A percentile compares a stretch with the other conserved stretches of the same genome.
Conservation (phyloP, 73 alveolate species). For the Paramecium sexaurelia region DNA sequence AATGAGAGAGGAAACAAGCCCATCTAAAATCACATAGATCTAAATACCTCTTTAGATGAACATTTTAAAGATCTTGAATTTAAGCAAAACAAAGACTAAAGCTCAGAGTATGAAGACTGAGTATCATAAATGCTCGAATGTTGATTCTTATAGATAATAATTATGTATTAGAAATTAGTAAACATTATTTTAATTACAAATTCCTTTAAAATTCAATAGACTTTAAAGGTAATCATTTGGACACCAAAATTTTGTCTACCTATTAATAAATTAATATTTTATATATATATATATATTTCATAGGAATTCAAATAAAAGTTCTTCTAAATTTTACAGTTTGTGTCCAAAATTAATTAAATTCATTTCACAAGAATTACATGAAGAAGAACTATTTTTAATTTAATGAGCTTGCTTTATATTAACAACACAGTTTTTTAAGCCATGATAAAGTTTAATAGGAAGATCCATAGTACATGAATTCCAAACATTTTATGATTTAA, state of each 20-base stretch:
- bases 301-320: background rate
- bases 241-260: too few relatives aligned
- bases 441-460: conserved; percentile 43
- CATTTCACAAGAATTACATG: background rate
- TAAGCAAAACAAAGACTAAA: background rate
- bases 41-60: background rate
- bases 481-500: conserved; percentile 42
- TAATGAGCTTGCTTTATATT: conserved; percentile 12
- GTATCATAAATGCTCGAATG: background rate
- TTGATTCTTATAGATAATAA: background rate
- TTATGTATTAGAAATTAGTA: background rate
- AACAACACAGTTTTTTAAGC: conserved; percentile 52
- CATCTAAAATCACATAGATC: background rate
- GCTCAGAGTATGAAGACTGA: background rate
- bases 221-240: too few relatives aligned
- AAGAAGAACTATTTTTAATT: background rate
- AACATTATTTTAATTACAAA: background rate
- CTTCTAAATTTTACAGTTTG: background rate
- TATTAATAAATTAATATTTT: too few relatives aligned
- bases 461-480: conserved; percentile 14
- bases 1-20: background rate
- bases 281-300: background rate
- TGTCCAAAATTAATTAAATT: conserved; percentile 11
- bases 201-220: too few relatives aligned
- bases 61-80: background rate